Evolutionary conservation across 2,329 filamentous ascomycete species (phyloP), one percentile per base, ranked within the genome.

Genomic region (Colletotrichum orbiculare): DNA sequence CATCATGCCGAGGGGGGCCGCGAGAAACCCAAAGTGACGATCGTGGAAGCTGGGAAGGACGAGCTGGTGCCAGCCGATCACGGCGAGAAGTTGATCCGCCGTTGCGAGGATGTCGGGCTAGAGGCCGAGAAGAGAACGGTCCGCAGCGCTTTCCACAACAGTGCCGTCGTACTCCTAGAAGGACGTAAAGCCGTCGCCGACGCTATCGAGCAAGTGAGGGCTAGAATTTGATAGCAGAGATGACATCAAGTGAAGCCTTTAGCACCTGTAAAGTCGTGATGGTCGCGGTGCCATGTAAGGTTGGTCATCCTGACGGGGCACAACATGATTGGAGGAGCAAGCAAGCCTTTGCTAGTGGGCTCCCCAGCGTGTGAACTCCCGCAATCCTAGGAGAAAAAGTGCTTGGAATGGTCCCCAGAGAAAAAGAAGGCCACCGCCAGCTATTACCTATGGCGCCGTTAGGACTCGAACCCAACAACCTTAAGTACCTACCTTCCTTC

Each of bases 21-120:
- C 13, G 57, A 41, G 17, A 60, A 48, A 45, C 67, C 61, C 33
- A 42, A 11, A 11, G 49, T 69, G 4, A 57, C 58, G 52, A 83
- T 89, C 42, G 71, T 89, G 6, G 81, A 87, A 72, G 86, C 85
- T 33, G 85, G 81, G 4, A 85, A 81, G 65, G 87, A 89, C 68
- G 87, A 89, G 72, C 72, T 89, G 15, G 87, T 89, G 1, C 87
- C 86, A 0, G 74, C 76, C 33, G 77, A 81, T 48, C 85, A 88
- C 60, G 82, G 79, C 11, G 73, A 79, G 39, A 71, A 75, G 53
- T 75, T 89, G 7, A 75, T 81, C 56, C 74, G 78, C 63, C 78
- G 80, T 58, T 88, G 85, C 69, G 64, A 74, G 60, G 78, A 83
- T 17, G 72, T 87, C 25, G 79, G 79, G 1, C 63, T 89, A 15